A percentile compares a stretch with the other conserved stretches of the same genome.
phyloP scores from a whole-genome alignment of 768 basidiomycete species.

The Naganishia friedmannii region DNA sequence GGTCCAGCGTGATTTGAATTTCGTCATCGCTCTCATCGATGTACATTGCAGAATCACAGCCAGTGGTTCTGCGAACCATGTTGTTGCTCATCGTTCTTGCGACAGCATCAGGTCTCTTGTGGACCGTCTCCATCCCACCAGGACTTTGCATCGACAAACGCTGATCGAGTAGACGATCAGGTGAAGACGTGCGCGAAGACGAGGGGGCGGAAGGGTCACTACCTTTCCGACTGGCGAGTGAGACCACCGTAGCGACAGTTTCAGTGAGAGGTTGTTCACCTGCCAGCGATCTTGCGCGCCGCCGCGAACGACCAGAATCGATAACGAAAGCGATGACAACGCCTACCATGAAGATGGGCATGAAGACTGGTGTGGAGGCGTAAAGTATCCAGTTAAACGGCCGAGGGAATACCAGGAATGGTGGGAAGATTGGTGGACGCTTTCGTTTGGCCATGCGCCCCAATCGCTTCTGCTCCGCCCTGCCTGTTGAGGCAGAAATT shows the following conservation, averaged over 20 bases:
- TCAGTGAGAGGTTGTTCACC: constrained; percentile 5
- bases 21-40: neutral
- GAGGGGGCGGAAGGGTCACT: neutral
- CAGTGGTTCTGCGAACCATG: constrained; percentile 5
- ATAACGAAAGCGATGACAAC: constrained; percentile 6
- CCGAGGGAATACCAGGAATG: constrained; percentile 18
- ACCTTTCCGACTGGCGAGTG: neutral
- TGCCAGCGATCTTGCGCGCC: neutral
- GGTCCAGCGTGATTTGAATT: neutral
- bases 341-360: constrained; percentile 27
- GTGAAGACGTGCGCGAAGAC: neutral
- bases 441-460: constrained; percentile 7
- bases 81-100: constrained; percentile 1
- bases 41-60: neutral
- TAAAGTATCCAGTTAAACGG: constrained; percentile 29
- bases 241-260: neutral
- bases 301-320: constrained; percentile 7
- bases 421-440: constrained; percentile 9
- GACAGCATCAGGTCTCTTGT: neutral
- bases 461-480: neutral
- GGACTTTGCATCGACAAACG: constrained; percentile 6
- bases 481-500: neutral
- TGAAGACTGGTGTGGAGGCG: constrained; percentile 12
- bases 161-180: neutral
- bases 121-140: neutral